Percentiles rank a stretch among this genome's conserved stretches.
These are phyloP conservation scores for Termitomyces sp. DNA, from an alignment of 768 basidiomycete species.

Conservation along the genomic window DNA sequence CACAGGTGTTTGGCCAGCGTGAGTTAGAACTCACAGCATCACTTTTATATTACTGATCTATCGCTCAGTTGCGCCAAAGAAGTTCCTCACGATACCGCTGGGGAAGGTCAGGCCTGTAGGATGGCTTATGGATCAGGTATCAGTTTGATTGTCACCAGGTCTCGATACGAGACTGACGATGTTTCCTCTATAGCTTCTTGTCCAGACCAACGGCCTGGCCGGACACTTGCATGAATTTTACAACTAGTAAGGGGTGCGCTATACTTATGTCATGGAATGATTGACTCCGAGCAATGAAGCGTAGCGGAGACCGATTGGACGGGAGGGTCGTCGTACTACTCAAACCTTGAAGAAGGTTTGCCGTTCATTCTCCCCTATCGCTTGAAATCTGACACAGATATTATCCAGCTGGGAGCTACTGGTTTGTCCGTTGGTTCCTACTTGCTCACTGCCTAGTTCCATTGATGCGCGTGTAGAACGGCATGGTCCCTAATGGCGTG, in stretches of 20 bases:
- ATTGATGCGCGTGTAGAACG: slow-evolving; percentile 33
- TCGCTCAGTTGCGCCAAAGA: slow-evolving; percentile 37
- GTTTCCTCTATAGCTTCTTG: slow-evolving; percentile 28
- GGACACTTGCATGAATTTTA: slow-evolving; percentile 42
- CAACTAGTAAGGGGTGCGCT: slow-evolving; percentile 7
- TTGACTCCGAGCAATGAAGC: slow-evolving; percentile 16
- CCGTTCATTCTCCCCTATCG: neutral
- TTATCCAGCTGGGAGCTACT: slow-evolving; percentile 50
- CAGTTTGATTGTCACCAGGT: neutral
- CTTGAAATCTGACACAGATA: neutral
- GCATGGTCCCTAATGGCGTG: slow-evolving; percentile 50
- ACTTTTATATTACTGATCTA: neutral
- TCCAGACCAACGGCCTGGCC: slow-evolving; percentile 41
- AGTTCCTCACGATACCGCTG: slow-evolving; percentile 36
- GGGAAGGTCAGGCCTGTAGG: slow-evolving; percentile 36
- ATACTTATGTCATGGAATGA: neutral
- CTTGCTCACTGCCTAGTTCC: neutral
- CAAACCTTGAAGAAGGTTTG: slow-evolving; percentile 41
- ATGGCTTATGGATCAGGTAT: slow-evolving; percentile 42
- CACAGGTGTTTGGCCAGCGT: slow-evolving; percentile 23
- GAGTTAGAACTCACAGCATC: slow-evolving; percentile 6
- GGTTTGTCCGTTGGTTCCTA: slow-evolving; percentile 43
- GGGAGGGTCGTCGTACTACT: slow-evolving; percentile 38
- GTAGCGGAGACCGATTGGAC: slow-evolving; percentile 41
- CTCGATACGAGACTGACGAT: neutral